Conservation (phyloP, 257 asterid species). For the Solanum paucissectum region DNA sequence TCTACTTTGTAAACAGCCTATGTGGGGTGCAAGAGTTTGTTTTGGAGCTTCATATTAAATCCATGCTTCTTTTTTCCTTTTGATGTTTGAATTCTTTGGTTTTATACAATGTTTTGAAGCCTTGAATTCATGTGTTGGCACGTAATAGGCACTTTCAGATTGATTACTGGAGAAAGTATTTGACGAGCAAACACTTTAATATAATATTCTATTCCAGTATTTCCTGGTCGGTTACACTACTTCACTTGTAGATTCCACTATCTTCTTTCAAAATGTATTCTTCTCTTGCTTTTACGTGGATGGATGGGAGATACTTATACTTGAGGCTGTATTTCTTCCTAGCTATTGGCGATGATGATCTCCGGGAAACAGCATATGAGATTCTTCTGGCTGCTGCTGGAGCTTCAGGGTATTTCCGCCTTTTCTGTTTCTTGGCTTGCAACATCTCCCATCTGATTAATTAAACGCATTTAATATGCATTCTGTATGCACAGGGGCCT, state of each 20-base stretch:
- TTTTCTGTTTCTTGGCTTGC: not conserved
- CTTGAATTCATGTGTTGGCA: not conserved
- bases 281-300: not conserved
- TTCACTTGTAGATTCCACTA: not conserved
- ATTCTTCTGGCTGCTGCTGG: conserved; percentile 96
- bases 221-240: not conserved
- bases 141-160: not conserved
- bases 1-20: not conserved
- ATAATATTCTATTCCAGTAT: not conserved
- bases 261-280: not conserved
- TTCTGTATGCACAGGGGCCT: conserved; percentile 62
- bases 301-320: not conserved
- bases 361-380: conserved; percentile 93
- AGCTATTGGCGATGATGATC: conserved; percentile 87
- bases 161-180: not conserved
- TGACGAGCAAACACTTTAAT: not conserved
- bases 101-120: not conserved
- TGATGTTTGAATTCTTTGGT: not conserved
- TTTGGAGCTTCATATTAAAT: not conserved
- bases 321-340: conserved; percentile 6
- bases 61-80: not conserved
- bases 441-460: conserved; percentile 4
- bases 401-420: conserved; percentile 76
- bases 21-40: not conserved
- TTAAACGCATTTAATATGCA: not conserved